Conservation (phyloP, 257 asterid genomes). For the Solanum appendiculatum region DNA sequence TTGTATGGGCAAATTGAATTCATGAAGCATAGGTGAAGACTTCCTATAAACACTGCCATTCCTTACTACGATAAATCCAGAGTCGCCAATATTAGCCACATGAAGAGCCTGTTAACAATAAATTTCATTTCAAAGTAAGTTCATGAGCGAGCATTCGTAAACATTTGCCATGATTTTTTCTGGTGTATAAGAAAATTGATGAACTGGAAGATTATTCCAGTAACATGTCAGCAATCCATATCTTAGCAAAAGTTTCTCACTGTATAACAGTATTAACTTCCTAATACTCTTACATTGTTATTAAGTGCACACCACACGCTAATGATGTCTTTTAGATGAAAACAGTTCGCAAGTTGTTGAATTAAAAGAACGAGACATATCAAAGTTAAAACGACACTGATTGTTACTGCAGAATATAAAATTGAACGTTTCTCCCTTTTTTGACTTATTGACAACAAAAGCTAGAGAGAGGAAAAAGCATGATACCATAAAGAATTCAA, state of each 20-base stretch:
- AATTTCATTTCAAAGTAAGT: not conserved
- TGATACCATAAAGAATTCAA: not conserved
- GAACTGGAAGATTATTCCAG: not conserved
- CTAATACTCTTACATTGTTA: not conserved
- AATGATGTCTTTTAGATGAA: not conserved
- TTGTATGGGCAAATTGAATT: conserved; percentile 56
- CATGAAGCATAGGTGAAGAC: conserved; percentile 65
- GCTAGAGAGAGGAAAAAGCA: not conserved
- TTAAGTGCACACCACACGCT: not conserved
- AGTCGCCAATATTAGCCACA: conserved; percentile 78
- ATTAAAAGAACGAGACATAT: not conserved
- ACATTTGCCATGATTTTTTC: not conserved
- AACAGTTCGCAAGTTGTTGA: not conserved
- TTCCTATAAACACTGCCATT: conserved; percentile 45
- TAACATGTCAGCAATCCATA: not conserved
- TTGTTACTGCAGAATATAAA: not conserved
- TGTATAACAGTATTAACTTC: not conserved
- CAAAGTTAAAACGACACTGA: not conserved
- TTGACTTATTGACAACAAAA: not conserved
- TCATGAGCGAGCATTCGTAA: not conserved
- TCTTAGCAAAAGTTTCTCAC: not conserved
- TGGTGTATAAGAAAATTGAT: not conserved
- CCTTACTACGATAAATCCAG: conserved; percentile 63
- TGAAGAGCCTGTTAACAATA: conserved; percentile 45
- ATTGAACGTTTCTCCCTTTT: not conserved